Conservation (phyloP, 331 rosid species). For the Dryas integrifolia region DNA sequence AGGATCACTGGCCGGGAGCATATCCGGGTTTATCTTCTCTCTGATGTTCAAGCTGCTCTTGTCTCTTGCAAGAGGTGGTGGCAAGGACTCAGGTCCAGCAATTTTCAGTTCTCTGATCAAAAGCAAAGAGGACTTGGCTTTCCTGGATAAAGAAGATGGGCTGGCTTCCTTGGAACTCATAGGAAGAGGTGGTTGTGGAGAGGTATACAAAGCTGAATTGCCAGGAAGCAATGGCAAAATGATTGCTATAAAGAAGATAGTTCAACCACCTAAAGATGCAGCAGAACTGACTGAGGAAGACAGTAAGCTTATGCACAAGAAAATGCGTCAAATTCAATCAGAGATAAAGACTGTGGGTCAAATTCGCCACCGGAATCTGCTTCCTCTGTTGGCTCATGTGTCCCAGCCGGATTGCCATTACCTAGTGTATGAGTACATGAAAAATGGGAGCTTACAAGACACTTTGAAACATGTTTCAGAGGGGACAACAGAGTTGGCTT, state of each 20-base stretch:
- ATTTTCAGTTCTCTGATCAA: slow-evolving; percentile 65
- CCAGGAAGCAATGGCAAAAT: slow-evolving; percentile 65
- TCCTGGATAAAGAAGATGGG: slow-evolving; percentile 76
- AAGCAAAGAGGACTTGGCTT: slow-evolving; percentile 67
- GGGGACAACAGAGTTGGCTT: slow-evolving; percentile 51
- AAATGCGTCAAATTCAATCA: slow-evolving; percentile 78
- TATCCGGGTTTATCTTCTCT: slow-evolving; percentile 62
- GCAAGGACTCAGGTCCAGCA: slow-evolving; percentile 51
- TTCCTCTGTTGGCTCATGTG: slow-evolving; percentile 75
- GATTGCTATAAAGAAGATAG: slow-evolving; percentile 77
- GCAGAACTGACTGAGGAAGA: slow-evolving; percentile 65
- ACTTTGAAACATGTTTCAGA: slow-evolving; percentile 27
- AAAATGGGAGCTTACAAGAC: slow-evolving; percentile 88
- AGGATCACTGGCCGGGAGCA: slow-evolving; percentile 66
- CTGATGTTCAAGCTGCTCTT: slow-evolving; percentile 57
- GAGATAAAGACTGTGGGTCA: slow-evolving; percentile 83
- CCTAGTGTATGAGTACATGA: slow-evolving; percentile 91
- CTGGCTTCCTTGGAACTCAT: slow-evolving; percentile 51
- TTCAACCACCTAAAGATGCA: slow-evolving; percentile 67
- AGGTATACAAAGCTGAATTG: slow-evolving; percentile 69
- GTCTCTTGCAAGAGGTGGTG: slow-evolving; percentile 52
- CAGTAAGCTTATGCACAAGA: slow-evolving; percentile 56
- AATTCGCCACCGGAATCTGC: slow-evolving; percentile 80
- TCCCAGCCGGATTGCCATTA: slow-evolving; percentile 74
- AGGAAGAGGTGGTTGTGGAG: slow-evolving; percentile 81